A percentile compares a stretch with the other conserved stretches of the same genome.
These are phyloP conservation scores for Phytophthora hybrid DNA, from an alignment of 352 stramenopile species.

Conservation along the genomic window DNA sequence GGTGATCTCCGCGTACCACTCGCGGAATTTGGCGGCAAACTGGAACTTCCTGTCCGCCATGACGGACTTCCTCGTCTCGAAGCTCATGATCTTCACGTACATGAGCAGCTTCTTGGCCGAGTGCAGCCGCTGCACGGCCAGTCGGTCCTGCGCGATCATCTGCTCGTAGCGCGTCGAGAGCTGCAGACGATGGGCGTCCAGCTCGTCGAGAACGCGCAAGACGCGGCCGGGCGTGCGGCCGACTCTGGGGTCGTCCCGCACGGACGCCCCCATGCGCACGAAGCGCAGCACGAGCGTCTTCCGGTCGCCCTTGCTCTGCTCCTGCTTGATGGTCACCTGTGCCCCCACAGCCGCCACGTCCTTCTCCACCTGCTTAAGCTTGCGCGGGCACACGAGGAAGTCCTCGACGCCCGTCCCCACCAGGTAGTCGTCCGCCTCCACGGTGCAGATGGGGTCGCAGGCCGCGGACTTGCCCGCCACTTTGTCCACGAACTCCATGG, in stretches of 20 bases:
- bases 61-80: constrained; percentile 42
- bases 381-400: constrained; percentile 56
- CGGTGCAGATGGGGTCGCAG: constrained; percentile 78
- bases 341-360: constrained; percentile 39
- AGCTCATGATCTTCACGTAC: constrained; percentile 60
- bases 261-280: constrained; percentile 54
- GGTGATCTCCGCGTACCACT: constrained; percentile 53
- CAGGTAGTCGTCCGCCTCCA: constrained; percentile 95
- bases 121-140: constrained; percentile 54
- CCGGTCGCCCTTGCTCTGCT: constrained; percentile 27
- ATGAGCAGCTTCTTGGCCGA: constrained; percentile 72
- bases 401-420: constrained; percentile 69
- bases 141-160: constrained; percentile 48
- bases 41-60: constrained; percentile 56
- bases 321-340: constrained; percentile 24
- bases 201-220: constrained; percentile 54
- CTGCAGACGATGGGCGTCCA: constrained; percentile 36
- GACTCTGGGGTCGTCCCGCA: constrained; percentile 47
- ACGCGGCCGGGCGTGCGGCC: constrained; percentile 55
- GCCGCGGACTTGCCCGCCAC: constrained; percentile 29
- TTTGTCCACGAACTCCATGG: constrained; percentile 51
- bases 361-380: constrained; percentile 54
- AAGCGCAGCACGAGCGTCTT: constrained; percentile 63
- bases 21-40: constrained; percentile 61
- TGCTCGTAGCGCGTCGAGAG: constrained; percentile 18